phyloP scores from a whole-genome alignment of 176 grass and related monocot genomes.

The Hsuehochloa calcarea region DNA sequence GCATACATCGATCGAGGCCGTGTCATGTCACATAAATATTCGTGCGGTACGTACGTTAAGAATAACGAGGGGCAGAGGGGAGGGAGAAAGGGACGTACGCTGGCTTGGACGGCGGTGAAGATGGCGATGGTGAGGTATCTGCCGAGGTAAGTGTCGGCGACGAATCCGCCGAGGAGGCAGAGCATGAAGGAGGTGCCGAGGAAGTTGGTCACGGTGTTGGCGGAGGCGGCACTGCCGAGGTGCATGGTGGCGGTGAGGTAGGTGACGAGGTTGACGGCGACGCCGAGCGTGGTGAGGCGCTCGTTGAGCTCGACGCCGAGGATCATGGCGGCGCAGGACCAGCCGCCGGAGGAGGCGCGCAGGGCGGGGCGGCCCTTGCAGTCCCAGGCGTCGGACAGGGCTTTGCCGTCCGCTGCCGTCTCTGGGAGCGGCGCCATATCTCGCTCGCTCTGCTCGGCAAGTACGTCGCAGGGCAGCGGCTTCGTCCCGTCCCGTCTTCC shows the following conservation, averaged over 20 bases:
- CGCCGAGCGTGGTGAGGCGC: constrained; percentile 71
- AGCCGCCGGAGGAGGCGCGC: constrained; percentile 31
- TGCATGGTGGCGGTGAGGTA: constrained; percentile 80
- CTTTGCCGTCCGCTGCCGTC: background rate
- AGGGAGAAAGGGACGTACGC: constrained; percentile 22
- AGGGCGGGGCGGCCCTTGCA: constrained; percentile 40
- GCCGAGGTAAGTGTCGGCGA: constrained; percentile 80
- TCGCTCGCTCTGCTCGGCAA: too few relatives aligned
- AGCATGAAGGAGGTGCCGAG: constrained; percentile 87
- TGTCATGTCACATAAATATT: background rate
- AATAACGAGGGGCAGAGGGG: background rate
- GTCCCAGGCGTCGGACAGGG: constrained; percentile 41
- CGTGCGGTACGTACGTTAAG: background rate
- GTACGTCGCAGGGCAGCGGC: too few relatives aligned
- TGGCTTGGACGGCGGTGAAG: constrained; percentile 66
- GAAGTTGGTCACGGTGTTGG: constrained; percentile 86
- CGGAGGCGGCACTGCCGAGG: constrained; percentile 62
- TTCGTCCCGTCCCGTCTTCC: too few relatives aligned
- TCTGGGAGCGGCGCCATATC: constrained; percentile 24
- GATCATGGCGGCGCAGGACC: constrained; percentile 51
- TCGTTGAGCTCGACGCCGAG: constrained; percentile 69
- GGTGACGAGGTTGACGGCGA: constrained; percentile 72
- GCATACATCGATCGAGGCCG: background rate
- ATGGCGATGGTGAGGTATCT: constrained; percentile 86
- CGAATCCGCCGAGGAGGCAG: constrained; percentile 82